Percentiles rank a stretch among this genome's conserved stretches.
phyloP scores from a whole-genome alignment of 2,329 filamentous ascomycete species.

The Fusarium nanum region DNA sequence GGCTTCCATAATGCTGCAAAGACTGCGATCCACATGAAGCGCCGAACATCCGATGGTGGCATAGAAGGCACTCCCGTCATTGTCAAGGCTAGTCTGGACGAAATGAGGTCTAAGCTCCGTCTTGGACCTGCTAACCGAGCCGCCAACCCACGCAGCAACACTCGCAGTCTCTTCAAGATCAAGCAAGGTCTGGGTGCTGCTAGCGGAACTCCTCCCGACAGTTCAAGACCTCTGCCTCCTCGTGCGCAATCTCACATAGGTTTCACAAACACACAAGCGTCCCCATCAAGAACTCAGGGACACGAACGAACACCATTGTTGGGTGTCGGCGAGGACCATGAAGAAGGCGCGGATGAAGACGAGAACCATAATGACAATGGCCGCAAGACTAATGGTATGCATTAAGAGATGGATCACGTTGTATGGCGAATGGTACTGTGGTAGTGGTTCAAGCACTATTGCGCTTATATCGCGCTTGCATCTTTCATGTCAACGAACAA shows the following conservation, averaged over 20 bases:
- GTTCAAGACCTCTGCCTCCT: slow-evolving; percentile 35
- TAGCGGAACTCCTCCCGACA: slow-evolving; percentile 21
- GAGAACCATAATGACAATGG: slow-evolving; percentile 6
- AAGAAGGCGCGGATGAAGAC: slow-evolving; percentile 36
- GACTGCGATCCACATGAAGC: slow-evolving; percentile 69
- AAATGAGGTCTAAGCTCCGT: slow-evolving; percentile 72
- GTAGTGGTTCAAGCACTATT: not conserved
- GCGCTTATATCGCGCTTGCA: not conserved
- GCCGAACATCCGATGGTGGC: slow-evolving; percentile 68
- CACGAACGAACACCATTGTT: slow-evolving; percentile 50
- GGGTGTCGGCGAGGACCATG: slow-evolving; percentile 40
- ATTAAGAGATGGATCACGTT: slow-evolving; percentile 4
- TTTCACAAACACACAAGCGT: slow-evolving; percentile 18
- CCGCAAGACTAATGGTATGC: slow-evolving; percentile 41
- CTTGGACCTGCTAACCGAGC: slow-evolving; percentile 76
- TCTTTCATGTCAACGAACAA: not conserved
- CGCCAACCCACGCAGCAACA: slow-evolving; percentile 69
- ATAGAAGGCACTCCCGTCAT: slow-evolving; percentile 61
- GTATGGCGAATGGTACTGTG: slow-evolving; percentile 10
- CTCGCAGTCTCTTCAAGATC: slow-evolving; percentile 74
- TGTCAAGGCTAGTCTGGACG: slow-evolving; percentile 69
- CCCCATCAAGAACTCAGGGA: slow-evolving; percentile 9
- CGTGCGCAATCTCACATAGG: slow-evolving; percentile 43
- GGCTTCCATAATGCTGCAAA: slow-evolving; percentile 60
- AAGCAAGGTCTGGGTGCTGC: slow-evolving; percentile 59